Percentiles rank a stretch among this genome's conserved stretches.
Evolutionary conservation across 2,329 filamentous ascomycete genomes (phyloP).

Genomic region (Phoma sp.): DNA sequence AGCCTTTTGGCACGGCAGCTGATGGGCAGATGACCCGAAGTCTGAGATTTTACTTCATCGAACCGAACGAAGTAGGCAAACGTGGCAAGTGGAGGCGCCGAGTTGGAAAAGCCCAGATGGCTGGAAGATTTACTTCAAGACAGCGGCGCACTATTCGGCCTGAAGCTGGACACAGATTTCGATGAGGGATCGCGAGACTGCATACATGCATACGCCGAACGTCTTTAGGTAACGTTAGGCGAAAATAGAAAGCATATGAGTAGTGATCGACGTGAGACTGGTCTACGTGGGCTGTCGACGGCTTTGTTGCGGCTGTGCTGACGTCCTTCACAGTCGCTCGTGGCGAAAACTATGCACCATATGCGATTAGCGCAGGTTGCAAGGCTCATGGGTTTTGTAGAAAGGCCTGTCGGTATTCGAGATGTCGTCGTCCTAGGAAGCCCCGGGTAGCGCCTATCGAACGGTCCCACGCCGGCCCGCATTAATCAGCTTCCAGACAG

Average conservation of each 20-base stretch:
- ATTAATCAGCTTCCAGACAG: neutral
- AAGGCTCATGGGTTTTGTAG: no score
- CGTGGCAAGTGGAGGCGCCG: neutral
- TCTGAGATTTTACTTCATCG: conserved; percentile 2
- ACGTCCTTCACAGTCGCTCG: neutral
- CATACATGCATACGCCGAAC: conserved; percentile 4
- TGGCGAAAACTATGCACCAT: neutral
- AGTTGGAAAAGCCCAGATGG: neutral
- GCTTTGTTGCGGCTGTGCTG: neutral
- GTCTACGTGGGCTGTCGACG: neutral
- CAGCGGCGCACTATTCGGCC: neutral
- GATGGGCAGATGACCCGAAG: conserved; percentile 2
- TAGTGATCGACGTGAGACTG: neutral
- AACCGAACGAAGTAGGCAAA: conserved; percentile 2
- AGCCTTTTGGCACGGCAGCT: conserved; percentile 8
- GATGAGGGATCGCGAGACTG: neutral
- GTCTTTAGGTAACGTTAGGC: conserved; percentile 4
- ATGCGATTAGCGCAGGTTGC: neutral
- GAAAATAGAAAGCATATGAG: conserved; percentile 1
- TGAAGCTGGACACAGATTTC: neutral
- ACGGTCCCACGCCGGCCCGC: neutral
- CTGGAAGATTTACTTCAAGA: neutral
- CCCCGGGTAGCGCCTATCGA: neutral
- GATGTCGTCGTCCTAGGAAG: neutral
- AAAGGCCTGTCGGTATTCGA: no score